These are phyloP conservation scores for Stygiomarasmius scandens DNA, from an alignment of 1,284 basidiomycete genomes.

Conservation along the genomic window DNA sequence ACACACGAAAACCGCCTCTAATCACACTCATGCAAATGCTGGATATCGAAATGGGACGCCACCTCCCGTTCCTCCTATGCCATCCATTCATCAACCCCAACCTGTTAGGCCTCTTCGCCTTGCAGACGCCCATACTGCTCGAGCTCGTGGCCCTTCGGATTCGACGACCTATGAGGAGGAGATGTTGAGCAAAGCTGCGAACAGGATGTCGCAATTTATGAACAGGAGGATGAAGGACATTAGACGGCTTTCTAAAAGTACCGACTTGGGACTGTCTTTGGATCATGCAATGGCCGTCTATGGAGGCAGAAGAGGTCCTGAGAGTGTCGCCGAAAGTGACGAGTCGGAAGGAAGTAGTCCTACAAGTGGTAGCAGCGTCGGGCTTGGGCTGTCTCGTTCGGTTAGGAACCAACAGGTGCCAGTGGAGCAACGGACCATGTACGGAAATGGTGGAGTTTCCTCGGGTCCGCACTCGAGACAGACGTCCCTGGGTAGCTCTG, in stretches of 20 bases:
- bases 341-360: not conserved
- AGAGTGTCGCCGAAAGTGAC: not conserved
- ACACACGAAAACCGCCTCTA: not conserved
- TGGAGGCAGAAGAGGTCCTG: not conserved
- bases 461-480: not conserved
- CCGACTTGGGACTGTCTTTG: conserved; percentile 2
- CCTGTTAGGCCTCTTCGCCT: conserved; percentile 7
- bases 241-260: conserved; percentile 10
- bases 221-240: conserved; percentile 13
- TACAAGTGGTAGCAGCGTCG: not conserved
- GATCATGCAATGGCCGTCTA: conserved; percentile 16
- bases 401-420: not conserved
- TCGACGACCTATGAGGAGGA: conserved; percentile 13
- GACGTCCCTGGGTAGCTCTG: not conserved
- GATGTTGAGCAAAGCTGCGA: conserved; percentile 6
- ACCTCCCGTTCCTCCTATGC: not conserved
- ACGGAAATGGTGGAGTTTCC: not conserved
- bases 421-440: no score
- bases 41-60: conserved; percentile 9
- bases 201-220: conserved; percentile 15
- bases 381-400: not conserved
- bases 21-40: not conserved
- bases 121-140: conserved; percentile 16
- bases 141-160: conserved; percentile 4
- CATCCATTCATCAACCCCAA: not conserved